Base-by-base conservation (phyloP, 805 yeast species). In the Starmerella stigmatis region DNA sequence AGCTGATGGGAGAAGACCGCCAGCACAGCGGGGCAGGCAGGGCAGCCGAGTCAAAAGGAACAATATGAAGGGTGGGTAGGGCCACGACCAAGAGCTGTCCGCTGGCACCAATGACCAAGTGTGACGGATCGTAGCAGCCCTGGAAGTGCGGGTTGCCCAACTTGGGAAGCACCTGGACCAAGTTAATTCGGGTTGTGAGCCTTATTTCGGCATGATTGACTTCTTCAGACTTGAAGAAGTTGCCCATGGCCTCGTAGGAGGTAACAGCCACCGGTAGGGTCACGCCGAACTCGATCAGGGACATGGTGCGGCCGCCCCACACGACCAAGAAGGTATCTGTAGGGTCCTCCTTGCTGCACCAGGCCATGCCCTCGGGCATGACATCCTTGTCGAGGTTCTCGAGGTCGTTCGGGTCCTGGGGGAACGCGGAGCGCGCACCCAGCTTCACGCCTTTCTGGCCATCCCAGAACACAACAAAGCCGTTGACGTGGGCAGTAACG, bases 391-490 rank as follows among this genome's bases (percentile, higher is more conserved):
- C 20, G n/a, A 36, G 17, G 16, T 31, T 41, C 27, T 48, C 52
- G 34, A 51, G 10, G 17, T 34, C 26, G 17, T 40, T 44, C 32
- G 52, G 28, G 50, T 59, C 3, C 49, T 57, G 55, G 19, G 53
- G 47, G 43, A 52, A 23, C 17, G 48, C 15, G 39, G 83, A 73
- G 53, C 96, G 72, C 1, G 96, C 92, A 44, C 78, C 78, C 12
- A 92, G 67, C 35, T 77, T 64, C 13, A 75, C 74, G 0, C 94
- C 96, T 29, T 78, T 78, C 26, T 77, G 71, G 1, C 85, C 81
- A 62, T 92, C 98, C 96, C 97, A 92, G 58, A 92, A 92, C 1
- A 77, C 94, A 29, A 92, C 57, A 0, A 94, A 74, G 44, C 89
- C 89, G 57, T 88, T 95, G 19, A 68, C 78, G 61, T 89, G 94